Percentiles rank a stretch among this genome's conserved stretches.
These are phyloP conservation scores for Gastrolobium villosum DNA, from an alignment of 306 rosid species.

Conservation along the genomic window DNA sequence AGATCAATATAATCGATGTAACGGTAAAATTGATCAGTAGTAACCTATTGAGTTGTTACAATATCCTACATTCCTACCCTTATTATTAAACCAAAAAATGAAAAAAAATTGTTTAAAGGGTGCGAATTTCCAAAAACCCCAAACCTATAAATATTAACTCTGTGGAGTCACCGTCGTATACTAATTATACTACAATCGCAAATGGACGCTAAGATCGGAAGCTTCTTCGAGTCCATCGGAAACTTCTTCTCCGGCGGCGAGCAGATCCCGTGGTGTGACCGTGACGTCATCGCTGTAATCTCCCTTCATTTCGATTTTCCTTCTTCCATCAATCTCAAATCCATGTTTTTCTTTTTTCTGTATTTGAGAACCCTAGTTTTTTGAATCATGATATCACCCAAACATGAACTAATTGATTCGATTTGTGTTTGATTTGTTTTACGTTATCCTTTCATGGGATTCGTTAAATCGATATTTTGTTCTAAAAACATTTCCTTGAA, in stretches of 20 bases:
- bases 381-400: background rate
- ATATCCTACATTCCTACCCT: too few relatives aligned
- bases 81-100: background rate
- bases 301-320: background rate
- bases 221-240: conserved; percentile 73
- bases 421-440: background rate
- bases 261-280: conserved; percentile 92
- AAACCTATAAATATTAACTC: conserved; percentile 34
- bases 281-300: conserved; percentile 77
- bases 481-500: background rate
- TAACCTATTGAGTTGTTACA: too few relatives aligned
- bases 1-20: too few relatives aligned
- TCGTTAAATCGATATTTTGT: background rate
- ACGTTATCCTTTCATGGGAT: background rate
- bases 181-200: conserved; percentile 19
- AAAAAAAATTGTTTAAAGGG: background rate
- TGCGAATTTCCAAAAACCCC: background rate
- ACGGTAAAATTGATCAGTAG: too few relatives aligned
- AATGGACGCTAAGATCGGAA: conserved; percentile 72
- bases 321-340: conserved; percentile 19
- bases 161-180: background rate
- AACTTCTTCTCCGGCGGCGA: conserved; percentile 74
- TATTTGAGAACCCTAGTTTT: conserved; percentile 36
- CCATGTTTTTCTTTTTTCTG: background rate
- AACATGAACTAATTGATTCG: conserved; percentile 24